Conservation (phyloP, 2,329 filamentous ascomycete species). For the Sclerotinia spermophila region DNA sequence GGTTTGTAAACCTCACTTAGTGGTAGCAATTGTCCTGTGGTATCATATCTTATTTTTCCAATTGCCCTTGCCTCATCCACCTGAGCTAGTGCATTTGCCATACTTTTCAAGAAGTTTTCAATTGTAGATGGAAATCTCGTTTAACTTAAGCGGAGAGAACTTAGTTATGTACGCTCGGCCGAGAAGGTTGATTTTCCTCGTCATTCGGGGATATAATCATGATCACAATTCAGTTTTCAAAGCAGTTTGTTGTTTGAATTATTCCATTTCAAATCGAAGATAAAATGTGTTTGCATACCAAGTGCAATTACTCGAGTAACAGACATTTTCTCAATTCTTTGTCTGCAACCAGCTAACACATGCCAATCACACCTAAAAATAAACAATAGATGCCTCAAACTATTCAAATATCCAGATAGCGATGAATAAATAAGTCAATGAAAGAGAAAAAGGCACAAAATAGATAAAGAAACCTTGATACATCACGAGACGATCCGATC, state of each 20-base stretch:
- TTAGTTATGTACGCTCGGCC: neutral
- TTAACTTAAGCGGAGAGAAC: neutral
- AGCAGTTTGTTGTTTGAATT: neutral
- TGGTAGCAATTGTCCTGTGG: slow-evolving; percentile 14
- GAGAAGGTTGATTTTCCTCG: neutral
- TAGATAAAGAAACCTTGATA: neutral
- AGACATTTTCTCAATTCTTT: neutral
- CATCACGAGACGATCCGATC: neutral
- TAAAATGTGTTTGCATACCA: neutral
- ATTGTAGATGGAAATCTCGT: neutral
- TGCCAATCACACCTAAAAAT: no score
- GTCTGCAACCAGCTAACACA: neutral
- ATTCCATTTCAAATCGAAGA: no score
- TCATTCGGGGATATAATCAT: neutral
- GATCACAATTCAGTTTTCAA: neutral
- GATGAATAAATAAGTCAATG: neutral
- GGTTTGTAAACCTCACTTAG: neutral
- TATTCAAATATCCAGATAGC: neutral
- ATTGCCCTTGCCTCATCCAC: neutral
- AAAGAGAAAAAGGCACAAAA: neutral
- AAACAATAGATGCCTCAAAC: no score
- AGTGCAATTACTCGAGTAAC: neutral
- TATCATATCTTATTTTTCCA: slow-evolving; percentile 6
- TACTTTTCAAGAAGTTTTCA: neutral
- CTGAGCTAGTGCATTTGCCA: neutral